Conservation (phyloP, 1,284 basidiomycete genomes). For the Trichosporon sp. region DNA sequence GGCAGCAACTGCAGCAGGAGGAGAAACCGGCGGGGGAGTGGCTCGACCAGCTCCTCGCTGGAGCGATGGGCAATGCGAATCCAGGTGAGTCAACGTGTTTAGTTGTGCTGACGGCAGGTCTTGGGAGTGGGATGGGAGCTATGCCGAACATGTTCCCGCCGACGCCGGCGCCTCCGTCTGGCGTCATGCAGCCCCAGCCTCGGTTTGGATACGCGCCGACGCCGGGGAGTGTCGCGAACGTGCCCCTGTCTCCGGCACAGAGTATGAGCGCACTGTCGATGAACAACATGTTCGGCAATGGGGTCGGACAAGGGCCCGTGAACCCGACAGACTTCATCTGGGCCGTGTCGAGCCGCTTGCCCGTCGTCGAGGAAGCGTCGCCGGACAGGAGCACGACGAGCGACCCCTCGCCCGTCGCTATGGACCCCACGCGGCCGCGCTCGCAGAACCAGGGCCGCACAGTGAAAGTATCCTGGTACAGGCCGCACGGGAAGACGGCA, state of each 20-base stretch:
- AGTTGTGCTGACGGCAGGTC: not conserved
- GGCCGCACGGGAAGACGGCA: slow-evolving; percentile 46
- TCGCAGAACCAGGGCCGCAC: slow-evolving; percentile 33
- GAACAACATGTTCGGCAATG: not conserved
- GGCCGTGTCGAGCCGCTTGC: slow-evolving; percentile 38
- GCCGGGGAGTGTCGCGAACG: not conserved
- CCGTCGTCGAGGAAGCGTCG: slow-evolving; percentile 39
- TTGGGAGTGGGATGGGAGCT: not conserved
- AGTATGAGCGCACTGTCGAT: not conserved
- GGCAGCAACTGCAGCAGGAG: slow-evolving; percentile 5
- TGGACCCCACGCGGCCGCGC: not conserved
- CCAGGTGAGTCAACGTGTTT: not conserved
- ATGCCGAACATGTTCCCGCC: not conserved
- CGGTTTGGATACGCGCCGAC: not conserved
- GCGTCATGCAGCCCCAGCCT: not conserved
- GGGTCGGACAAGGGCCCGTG: slow-evolving; percentile 18
- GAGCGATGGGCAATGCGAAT: slow-evolving; percentile 9
- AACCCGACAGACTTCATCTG: slow-evolving; percentile 42
- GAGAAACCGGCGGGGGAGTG: slow-evolving; percentile 25
- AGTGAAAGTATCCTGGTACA: slow-evolving; percentile 47
- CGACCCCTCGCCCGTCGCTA: slow-evolving; percentile 21
- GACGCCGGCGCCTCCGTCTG: not conserved
- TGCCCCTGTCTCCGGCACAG: not conserved
- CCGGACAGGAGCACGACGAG: slow-evolving; percentile 28
- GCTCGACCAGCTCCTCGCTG: slow-evolving; percentile 27